Percentiles rank a stretch among this genome's conserved stretches.
phyloP scores from a whole-genome alignment of 2,329 filamentous ascomycete genomes.

The Akanthomyces lecanii region DNA sequence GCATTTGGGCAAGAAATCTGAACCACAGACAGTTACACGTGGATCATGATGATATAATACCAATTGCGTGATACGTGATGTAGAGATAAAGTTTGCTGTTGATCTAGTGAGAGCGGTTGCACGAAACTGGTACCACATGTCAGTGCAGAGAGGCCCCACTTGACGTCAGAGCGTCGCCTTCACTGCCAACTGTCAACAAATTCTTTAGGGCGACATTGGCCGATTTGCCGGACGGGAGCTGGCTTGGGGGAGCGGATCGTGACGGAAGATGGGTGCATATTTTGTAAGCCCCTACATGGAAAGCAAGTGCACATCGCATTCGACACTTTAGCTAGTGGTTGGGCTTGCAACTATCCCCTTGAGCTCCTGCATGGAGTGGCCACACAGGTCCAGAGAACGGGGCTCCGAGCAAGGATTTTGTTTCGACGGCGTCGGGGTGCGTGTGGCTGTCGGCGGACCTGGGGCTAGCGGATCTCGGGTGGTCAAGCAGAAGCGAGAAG shows the following conservation, averaged over 20 bases:
- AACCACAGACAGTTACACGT: not conserved
- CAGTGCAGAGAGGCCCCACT: not conserved
- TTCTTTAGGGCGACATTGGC: not conserved
- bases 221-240: not conserved
- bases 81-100: not conserved
- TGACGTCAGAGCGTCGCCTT: conserved; percentile 2
- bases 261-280: not conserved
- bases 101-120: not conserved
- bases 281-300: not conserved
- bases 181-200: not conserved
- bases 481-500: not conserved
- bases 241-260: not conserved
- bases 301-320: not conserved
- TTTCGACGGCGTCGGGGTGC: not conserved
- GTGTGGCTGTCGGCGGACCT: conserved; percentile 15
- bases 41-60: not conserved
- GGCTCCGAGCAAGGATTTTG: not conserved
- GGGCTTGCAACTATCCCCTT: conserved; percentile 16
- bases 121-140: conserved; percentile 3
- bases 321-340: not conserved
- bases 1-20: not conserved
- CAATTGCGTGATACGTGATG: not conserved
- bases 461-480: conserved; percentile 17
- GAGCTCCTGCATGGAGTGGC: not conserved
- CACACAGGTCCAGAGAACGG: not conserved